Percentiles rank a stretch among this genome's conserved stretches.
Conservation (phyloP, 169 alveolate genomes). For the Plasmodium knowlesi region DNA sequence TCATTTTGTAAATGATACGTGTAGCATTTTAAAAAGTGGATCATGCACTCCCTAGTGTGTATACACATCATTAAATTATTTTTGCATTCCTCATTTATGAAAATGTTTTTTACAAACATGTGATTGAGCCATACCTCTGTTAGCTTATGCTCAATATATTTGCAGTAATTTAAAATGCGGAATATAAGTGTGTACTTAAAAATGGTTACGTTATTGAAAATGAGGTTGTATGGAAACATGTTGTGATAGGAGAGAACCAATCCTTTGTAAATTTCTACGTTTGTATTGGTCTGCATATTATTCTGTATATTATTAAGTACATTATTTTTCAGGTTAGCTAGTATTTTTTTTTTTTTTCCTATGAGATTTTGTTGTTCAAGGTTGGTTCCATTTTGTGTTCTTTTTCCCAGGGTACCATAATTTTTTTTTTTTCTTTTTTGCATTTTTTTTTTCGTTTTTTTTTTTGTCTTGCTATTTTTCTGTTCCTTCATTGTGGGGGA, state of each 20-base stretch:
- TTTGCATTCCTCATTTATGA: conserved; percentile 76
- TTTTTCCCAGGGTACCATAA: not conserved
- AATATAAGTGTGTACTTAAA: conserved; percentile 77
- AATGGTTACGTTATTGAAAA: conserved; percentile 76
- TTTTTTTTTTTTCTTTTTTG: conserved; percentile 13
- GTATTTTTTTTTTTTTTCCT: not conserved
- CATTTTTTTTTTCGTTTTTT: not conserved
- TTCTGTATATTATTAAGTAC: not conserved
- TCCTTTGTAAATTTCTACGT: conserved; percentile 68
- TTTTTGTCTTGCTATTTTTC: not conserved
- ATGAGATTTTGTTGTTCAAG: not conserved
- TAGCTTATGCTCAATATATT: conserved; percentile 78
- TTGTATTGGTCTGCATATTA: conserved; percentile 18
- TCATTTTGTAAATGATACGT: conserved; percentile 76
- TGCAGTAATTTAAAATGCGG: conserved; percentile 77
- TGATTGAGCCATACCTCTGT: conserved; percentile 78
- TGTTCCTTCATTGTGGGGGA: not conserved
- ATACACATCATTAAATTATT: conserved; percentile 77
- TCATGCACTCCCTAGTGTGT: conserved; percentile 80
- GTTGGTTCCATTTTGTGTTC: not conserved
- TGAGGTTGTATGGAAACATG: conserved; percentile 76
- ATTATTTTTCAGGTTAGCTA: not conserved
- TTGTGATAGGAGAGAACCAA: conserved; percentile 48
- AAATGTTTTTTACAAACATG: conserved; percentile 78
- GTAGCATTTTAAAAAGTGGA: conserved; percentile 74